Evolutionary conservation across 2,329 filamentous ascomycete species (phyloP), one percentile per base, ranked within the genome.

Genomic region (Colletotrichum eleusines): DNA sequence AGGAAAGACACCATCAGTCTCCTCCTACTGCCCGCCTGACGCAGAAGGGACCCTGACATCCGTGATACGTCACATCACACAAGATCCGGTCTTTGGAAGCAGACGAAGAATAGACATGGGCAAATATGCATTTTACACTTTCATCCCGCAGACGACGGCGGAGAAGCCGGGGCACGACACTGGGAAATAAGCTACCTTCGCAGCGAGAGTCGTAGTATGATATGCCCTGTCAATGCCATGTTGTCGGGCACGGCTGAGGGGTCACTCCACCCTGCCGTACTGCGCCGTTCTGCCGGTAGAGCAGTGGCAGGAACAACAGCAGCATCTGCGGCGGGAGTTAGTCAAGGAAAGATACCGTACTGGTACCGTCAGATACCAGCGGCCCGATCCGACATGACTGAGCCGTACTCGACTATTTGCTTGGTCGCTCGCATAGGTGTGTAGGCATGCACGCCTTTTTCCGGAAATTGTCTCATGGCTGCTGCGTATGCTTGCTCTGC

Each of bases 11-110:
- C 69, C 53, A 42, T 54, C 18, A 63, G 20, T 59, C 16, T 51
- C 23, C 58, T 63, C 33, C n/a, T 16, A 35, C 51, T 46, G 18
- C 48, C 35, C 44, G 58, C 51, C 68, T 46, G 51, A 44, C 53
- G 44, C 44, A 50, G 51, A 53, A 31, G 54, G 51, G 71, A 71
- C 69, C 75, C 73, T 76, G 74, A 72, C 57, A 74, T 76, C 74
- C 75, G 77, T 81, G 80, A 84, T 78, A 75, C 80, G 81, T 85
- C 84, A 85, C 82, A 82, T 86, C 77, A 76, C 79, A 86, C 85
- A 84, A 85, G 84, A 86, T 86, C 84, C 84, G 76, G 74, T 77
- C 76, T 77, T 73, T 77, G 74, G 75, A 76, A 75, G 75, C 63
- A 71, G 53, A 38, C 53, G 63, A 59, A 63, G 58, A 51, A 76